These are phyloP conservation scores for Brassica cretica DNA, from an alignment of 345 rosid species.

Conservation along the genomic window DNA sequence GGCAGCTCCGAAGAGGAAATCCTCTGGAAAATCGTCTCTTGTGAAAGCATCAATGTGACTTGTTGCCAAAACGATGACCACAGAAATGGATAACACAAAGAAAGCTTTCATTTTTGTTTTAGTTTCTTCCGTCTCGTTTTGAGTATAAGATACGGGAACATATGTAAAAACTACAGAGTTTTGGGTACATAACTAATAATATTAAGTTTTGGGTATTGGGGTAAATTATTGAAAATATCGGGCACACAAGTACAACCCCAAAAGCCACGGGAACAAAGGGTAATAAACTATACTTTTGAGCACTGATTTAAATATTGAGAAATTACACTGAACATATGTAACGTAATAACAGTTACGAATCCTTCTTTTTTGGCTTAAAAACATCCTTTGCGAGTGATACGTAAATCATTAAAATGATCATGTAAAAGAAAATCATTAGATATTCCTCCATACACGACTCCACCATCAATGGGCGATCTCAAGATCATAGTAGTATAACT, in stretches of 20 bases:
- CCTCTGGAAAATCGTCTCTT: slow-evolving; percentile 57
- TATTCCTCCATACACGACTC: too few relatives aligned
- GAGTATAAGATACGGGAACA: not conserved
- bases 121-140: not conserved
- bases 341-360: not conserved
- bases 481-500: too few relatives aligned
- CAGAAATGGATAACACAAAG: not conserved
- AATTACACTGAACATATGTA: not conserved
- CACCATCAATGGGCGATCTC: too few relatives aligned
- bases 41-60: slow-evolving; percentile 38
- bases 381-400: too few relatives aligned
- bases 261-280: not conserved
- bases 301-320: not conserved
- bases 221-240: too few relatives aligned
- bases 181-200: not conserved
- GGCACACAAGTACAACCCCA: not conserved
- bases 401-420: too few relatives aligned
- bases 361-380: too few relatives aligned
- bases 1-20: slow-evolving; percentile 59
- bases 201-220: not conserved
- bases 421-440: too few relatives aligned
- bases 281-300: not conserved
- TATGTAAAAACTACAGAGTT: not conserved
- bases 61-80: slow-evolving; percentile 13
- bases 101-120: not conserved